phyloP scores from a whole-genome alignment of 345 rosid genomes.

The Linum usitatissimum region DNA sequence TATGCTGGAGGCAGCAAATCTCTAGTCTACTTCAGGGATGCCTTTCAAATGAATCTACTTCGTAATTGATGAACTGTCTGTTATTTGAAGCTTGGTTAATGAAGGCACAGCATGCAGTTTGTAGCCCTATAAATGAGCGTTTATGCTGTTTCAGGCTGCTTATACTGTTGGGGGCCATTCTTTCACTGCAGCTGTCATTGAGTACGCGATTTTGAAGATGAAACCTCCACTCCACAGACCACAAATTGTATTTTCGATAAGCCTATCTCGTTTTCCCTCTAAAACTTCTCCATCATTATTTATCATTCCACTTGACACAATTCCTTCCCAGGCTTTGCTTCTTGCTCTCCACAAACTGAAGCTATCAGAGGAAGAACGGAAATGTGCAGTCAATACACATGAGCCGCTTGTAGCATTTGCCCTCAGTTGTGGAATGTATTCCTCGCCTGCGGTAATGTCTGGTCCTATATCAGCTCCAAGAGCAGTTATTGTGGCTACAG shows the following conservation, averaged over 20 bases:
- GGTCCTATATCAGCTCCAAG: background rate
- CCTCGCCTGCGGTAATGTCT: conserved; percentile 68
- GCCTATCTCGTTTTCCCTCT: conserved; percentile 7
- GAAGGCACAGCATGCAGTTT: no score
- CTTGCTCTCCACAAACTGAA: conserved; percentile 76
- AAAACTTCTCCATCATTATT: background rate
- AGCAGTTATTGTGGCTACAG: background rate
- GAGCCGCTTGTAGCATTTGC: conserved; percentile 75
- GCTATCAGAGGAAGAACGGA: conserved; percentile 61
- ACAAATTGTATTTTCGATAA: conserved; percentile 42
- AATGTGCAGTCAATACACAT: conserved; percentile 39
- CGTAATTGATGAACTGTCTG: no score
- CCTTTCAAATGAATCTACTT: no score
- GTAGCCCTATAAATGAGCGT: no score
- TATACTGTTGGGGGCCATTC: conserved; percentile 91
- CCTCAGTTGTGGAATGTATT: conserved; percentile 81
- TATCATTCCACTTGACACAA: background rate
- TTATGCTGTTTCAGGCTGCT: conserved; percentile 51
- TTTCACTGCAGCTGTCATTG: conserved; percentile 69
- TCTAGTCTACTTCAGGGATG: no score
- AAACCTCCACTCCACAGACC: conserved; percentile 79
- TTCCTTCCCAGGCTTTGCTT: conserved; percentile 55
- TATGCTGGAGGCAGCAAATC: no score
- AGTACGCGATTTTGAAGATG: conserved; percentile 70
- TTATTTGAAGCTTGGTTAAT: no score